Evolutionary conservation across 2,329 filamentous ascomycete species (phyloP), one percentile per base, ranked within the genome.

Genomic region (Cytospora leucostoma): DNA sequence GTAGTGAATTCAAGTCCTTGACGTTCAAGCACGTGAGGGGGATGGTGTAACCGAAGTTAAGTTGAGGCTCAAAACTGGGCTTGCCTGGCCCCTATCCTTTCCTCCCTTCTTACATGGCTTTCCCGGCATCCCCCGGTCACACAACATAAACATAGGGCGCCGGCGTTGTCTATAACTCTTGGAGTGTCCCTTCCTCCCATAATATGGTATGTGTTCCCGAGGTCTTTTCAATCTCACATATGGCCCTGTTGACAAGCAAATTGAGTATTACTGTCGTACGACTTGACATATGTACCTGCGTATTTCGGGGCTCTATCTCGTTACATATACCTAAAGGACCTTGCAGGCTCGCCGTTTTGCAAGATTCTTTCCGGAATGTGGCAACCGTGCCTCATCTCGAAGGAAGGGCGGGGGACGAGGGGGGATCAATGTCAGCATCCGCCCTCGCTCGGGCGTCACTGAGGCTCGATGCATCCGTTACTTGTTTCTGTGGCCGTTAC

Each of bases 41-140:
- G 12, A 62, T 37, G 44, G 59, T 65, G 63, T 52, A 58, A 62
- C 59, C 55, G 55, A 65, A 44, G 56, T 62, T 55, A 62, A 51
- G 40, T 56, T 62, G 63, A 62, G 63, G 55, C 59, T 65, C 59
- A 58, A 65, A 44, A 54, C 50, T 37, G 47, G 34, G 51, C 56
- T 32, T 19, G 49, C 49, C 33, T 51, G 38, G 44, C 27, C 53
- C 11, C 21, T 17, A 12, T 27, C 33, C 62, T 17, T 56, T 21
- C 56, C 53, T 12, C 47, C 54, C 13, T 35, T 21, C 49, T 32
- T 40, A 50, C 27, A 27, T 27, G 19, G 49, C 32, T 35, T 47
- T 57, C 37, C 35, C 61, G 33, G 53, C 47, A 58, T 44, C 35
- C 40, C 19, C 38, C 55, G 37, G 63, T 59, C 49, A 19, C 55